A percentile compares a stretch with the other conserved stretches of the same genome.
Evolutionary conservation across 2,329 filamentous ascomycete genomes (phyloP).

Genomic region (Alternaria sp.): DNA sequence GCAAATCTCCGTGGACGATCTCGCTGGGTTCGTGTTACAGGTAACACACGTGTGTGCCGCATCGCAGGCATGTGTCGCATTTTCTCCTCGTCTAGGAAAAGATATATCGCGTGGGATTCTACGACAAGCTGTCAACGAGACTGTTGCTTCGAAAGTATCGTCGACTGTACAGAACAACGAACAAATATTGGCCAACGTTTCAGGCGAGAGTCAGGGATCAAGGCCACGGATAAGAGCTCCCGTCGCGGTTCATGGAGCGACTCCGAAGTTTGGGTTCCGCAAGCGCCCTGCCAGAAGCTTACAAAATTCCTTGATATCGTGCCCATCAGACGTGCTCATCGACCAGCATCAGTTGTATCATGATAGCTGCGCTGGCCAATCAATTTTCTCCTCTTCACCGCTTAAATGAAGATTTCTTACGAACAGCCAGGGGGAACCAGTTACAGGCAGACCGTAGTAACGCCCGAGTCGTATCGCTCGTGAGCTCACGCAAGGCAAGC

Average conservation of each 20-base stretch:
- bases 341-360: slow-evolving; percentile 22
- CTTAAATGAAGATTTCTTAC: slow-evolving; percentile 30
- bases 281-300: slow-evolving; percentile 18
- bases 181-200: slow-evolving; percentile 3
- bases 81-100: slow-evolving; percentile 28
- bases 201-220: slow-evolving; percentile 9
- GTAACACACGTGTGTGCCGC: slow-evolving; percentile 23
- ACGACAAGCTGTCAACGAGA: slow-evolving; percentile 36
- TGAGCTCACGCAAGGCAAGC: slow-evolving; percentile 28
- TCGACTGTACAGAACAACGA: slow-evolving; percentile 1
- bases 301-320: slow-evolving; percentile 21
- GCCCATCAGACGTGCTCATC: slow-evolving; percentile 19
- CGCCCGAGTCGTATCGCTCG: slow-evolving; percentile 37
- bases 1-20: slow-evolving; percentile 23
- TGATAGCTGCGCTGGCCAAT: slow-evolving; percentile 36
- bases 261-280: slow-evolving; percentile 8
- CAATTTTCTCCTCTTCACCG: slow-evolving; percentile 37
- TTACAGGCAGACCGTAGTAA: slow-evolving; percentile 35
- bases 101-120: slow-evolving; percentile 27
- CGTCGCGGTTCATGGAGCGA: slow-evolving; percentile 11
- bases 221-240: slow-evolving; percentile 3
- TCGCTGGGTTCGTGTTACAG: slow-evolving; percentile 28
- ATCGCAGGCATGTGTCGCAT: slow-evolving; percentile 29
- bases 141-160: slow-evolving; percentile 8
- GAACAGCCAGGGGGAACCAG: slow-evolving; percentile 30